These are phyloP conservation scores for Sclerotinia minor DNA, from an alignment of 2,329 filamentous ascomycete species.

Conservation along the genomic window DNA sequence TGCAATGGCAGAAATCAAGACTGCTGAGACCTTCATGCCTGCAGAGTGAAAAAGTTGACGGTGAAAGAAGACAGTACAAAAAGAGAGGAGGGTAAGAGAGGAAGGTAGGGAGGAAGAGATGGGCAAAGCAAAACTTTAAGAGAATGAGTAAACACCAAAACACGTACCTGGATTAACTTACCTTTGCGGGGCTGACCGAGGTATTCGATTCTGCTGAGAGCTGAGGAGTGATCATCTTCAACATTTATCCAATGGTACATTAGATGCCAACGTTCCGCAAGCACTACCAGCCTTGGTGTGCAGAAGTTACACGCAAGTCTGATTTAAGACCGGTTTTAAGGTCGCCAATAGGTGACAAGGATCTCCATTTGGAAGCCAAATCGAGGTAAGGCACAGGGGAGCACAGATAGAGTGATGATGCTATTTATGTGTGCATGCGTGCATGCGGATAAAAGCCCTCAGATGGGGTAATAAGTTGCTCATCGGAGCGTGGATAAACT, in stretches of 20 bases:
- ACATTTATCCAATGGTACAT: neutral
- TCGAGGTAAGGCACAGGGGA: neutral
- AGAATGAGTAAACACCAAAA: neutral
- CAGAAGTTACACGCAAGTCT: slow-evolving; percentile 8
- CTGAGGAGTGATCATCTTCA: neutral
- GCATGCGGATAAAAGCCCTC: neutral
- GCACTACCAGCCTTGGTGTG: slow-evolving; percentile 1
- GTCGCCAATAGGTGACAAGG: neutral
- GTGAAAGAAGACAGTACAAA: neutral
- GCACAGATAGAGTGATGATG: neutral
- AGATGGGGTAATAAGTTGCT: neutral
- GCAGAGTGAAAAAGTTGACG: neutral
- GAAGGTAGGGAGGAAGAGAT: neutral
- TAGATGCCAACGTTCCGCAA: neutral
- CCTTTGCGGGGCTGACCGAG: neutral
- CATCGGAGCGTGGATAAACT: neutral
- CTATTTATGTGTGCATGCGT: neutral
- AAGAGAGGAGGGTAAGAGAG: neutral
- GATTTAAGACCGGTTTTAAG: slow-evolving; percentile 8
- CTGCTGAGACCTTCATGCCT: slow-evolving; percentile 17
- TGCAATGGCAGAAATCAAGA: slow-evolving; percentile 9
- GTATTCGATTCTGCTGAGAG: neutral
- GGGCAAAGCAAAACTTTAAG: neutral
- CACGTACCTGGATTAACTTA: neutral
- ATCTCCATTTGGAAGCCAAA: neutral